phyloP scores from a whole-genome alignment of 345 rosid species.

The Gossypium raimondii region DNA sequence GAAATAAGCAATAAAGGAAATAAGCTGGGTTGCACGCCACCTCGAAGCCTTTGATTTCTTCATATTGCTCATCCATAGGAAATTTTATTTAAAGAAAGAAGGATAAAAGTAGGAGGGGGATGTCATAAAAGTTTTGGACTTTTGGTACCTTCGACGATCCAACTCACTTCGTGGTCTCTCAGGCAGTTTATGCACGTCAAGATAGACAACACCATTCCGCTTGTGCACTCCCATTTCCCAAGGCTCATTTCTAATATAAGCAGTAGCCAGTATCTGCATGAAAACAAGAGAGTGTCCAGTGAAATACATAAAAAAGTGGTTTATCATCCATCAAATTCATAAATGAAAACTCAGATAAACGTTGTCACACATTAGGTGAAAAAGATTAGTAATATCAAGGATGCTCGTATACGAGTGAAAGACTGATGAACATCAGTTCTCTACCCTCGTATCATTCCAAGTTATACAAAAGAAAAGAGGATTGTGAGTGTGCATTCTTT shows the following conservation, averaged over 20 bases:
- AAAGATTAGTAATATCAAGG: not conserved
- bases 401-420: not conserved
- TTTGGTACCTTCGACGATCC: slow-evolving; percentile 74
- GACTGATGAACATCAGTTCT: not conserved
- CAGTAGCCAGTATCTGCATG: slow-evolving; percentile 75
- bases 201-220: slow-evolving; percentile 89
- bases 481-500: not conserved
- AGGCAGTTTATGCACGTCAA: slow-evolving; percentile 91
- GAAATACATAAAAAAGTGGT: not conserved
- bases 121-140: slow-evolving; percentile 10
- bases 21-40: not conserved
- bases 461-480: not conserved
- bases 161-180: slow-evolving; percentile 78
- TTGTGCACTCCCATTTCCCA: slow-evolving; percentile 99
- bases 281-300: slow-evolving; percentile 14
- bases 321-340: not conserved
- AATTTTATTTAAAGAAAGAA: not conserved
- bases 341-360: not conserved
- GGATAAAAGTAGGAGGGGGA: not conserved
- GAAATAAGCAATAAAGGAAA: not conserved
- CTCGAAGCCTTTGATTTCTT: slow-evolving; percentile 6
- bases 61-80: not conserved
- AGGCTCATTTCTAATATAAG: slow-evolving; percentile 75
- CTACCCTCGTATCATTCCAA: not conserved
- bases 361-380: not conserved